Evolutionary conservation across 805 yeast species (phyloP), one percentile per base, ranked within the genome.

Genomic region (Yueomyces sp.): DNA sequence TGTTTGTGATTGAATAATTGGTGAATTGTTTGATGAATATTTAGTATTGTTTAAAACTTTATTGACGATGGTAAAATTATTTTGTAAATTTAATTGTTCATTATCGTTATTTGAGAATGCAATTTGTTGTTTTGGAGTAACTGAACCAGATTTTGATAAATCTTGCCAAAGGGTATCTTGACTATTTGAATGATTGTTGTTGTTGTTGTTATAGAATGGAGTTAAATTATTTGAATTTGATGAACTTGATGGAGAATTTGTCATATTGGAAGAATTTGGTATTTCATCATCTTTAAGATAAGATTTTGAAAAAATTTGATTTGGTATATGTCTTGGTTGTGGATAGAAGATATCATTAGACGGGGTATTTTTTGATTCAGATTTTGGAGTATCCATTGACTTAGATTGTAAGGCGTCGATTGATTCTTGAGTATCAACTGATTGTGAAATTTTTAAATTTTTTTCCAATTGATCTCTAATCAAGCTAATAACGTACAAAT

Each of bases 401-500:
- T 47, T 49, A 2, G 52, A 38, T 19, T 19, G 19, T 19, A 19
- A 19, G 19, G 19, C 2, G 19, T 19, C 19, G 19, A 19, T 19
- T 19, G 46, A 33, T 32, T 50, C 54, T 4, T 54, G 26, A 44
- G 60, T 54, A 36, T 64, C 79, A 51, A 7, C 2, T 7, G 37
- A 11, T 7, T 11, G 5, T 5, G n/a, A 5, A 31, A 26, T 19
- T 40, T 40, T 28, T 32, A 26, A 11, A 34, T 34, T 34, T 34
- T 71, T 74, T 36, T 64, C 60, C 2, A 86, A 71, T 0, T 92
- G 81, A 34, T 77, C 77, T 28, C 70, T 65, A 3, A 88, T 84
- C 2, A 81, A 68, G 36, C 67, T 62, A 29, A 83, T 61, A 3
- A 87, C 87, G 54, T 78, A 64, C 26, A 63, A 70, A 55, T 86